Evolutionary conservation across 1,284 basidiomycete genomes (phyloP), one percentile per base, ranked within the genome.

Genomic region (Papiliotrema fonsecae): DNA sequence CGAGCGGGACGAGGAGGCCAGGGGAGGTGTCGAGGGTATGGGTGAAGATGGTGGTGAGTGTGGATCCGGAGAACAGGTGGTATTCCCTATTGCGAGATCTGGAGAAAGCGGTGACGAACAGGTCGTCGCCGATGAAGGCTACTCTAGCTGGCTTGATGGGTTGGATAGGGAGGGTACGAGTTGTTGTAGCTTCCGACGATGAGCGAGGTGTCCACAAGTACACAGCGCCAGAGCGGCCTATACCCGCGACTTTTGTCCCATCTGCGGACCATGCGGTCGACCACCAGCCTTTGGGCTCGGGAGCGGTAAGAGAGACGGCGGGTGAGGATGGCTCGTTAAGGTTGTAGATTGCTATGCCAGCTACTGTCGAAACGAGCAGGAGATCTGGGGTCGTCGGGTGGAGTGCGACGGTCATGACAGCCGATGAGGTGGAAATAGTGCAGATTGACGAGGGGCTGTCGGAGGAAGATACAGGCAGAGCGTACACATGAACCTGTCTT

Each of bases 31-130:
- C 76, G 40, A 77, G 45, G 2, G 60, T 50, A 27, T 73, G 61
- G 22, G 50, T 62, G 55, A 58, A 73, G 25, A 36, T 54, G 11
- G 61, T 62, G 3, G 49, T 55, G 34, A 57, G 60, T 50, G 49
- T 55, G 41, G 45, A 64, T 22, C 46, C 63, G 47, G 47, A 65
- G 52, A 65, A 52, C 26, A 67, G 55, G 10, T 61, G 60, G 54
- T 62, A 70, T 53, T 66, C 64, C 41, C 65, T 46, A 34, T 60
- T 54, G 13, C 63, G 52, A 0, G 57, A 54, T 36, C 70, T 68
- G 6, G 70, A 70, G 47, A 73, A 73, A 2, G 73, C 70, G 0
- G 75, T 75, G 14, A 74, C 54, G 56, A 77, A 69, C 39, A 76
- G 54, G 24, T 73, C 65, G 11, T 61, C 50, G 7, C 60, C 66